These are phyloP conservation scores for Xylariaceae sp. DNA, from an alignment of 2,329 filamentous ascomycete genomes.

Conservation along the genomic window DNA sequence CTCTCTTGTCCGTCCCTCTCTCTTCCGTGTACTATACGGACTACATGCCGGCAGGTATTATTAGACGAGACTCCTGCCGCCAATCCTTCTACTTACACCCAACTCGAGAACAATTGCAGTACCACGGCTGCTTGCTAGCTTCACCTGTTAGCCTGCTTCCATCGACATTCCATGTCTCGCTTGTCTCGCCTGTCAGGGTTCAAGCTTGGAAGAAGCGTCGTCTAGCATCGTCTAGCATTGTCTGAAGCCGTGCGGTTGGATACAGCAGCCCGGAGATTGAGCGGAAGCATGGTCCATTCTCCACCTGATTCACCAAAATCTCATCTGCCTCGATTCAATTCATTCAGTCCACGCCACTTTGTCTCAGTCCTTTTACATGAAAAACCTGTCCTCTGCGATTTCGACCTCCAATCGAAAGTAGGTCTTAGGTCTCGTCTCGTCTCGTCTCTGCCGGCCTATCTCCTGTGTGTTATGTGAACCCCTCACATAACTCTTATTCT, in stretches of 20 bases:
- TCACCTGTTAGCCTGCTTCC: no score
- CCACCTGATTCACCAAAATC: constrained; percentile 8
- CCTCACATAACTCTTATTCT: not conserved
- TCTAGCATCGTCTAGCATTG: no score
- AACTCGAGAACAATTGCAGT: no score
- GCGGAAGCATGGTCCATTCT: constrained; percentile 1
- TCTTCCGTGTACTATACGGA: not conserved
- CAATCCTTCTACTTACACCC: no score
- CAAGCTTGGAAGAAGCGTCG: constrained; percentile 2
- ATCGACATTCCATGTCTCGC: no score
- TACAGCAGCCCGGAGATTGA: constrained; percentile 10
- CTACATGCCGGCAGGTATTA: not conserved
- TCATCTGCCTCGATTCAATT: not conserved
- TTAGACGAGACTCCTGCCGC: not conserved
- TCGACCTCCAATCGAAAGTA: not conserved
- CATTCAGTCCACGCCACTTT: constrained; percentile 4
- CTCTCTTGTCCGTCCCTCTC: not conserved
- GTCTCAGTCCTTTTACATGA: constrained; percentile 7
- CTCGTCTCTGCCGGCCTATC: not conserved
- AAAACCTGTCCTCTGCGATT: not conserved
- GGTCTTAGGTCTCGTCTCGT: not conserved
- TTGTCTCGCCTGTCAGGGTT: constrained; percentile 3
- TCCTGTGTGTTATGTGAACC: not conserved
- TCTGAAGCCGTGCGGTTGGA: not conserved
- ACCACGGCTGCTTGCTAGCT: no score